Evolutionary conservation across 176 grass and related monocot genomes (phyloP), one percentile per base, ranked within the genome.

Genomic region (Oropetium thomaeum): DNA sequence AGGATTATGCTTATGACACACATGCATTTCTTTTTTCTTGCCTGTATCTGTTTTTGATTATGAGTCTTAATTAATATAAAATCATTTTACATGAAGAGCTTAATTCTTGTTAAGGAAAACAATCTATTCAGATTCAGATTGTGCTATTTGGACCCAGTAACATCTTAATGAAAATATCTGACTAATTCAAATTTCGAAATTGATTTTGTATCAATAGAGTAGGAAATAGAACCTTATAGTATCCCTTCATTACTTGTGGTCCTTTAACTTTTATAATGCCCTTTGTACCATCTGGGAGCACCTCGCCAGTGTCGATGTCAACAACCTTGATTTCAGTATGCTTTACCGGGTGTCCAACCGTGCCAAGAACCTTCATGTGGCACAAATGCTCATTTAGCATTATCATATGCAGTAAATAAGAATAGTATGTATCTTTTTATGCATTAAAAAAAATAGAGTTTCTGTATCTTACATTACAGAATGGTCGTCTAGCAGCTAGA

Each of bases 211-310:
- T 37, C 35, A 77, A 42, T 73, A 38, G 32, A 73, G 60, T 4
- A 67, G 62, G 12, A 87, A 41, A 41, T 29, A 66, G 5, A 92
- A 98, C 95, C 95, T 98, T 98, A 79, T 94, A 98, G 75, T 98
- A 98, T 58, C 95, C 95, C 84, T 91, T 92, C 95, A 93, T 98
- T 43, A 98, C 89, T 72, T 83, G 95, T 0, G 73, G 91, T 44
- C 95, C 95, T 94, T 80, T 98, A 81, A 92, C 77, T 87, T 92
- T 98, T 47, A 94, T 71, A 86, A 90, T 79, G 33, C 95, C 95
- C 82, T 94, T 98, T 54, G 84, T 89, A 82, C 95, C 95, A 89
- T 98, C 76, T 79, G 91, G 84, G n/a, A 98, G 74, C 65, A 81
- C 68, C 44, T 78, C 65, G 60, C 75, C 84, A 5, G 89, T 84